Evolutionary conservation across 106 monocot species (phyloP).

Genomic region (Acorus calamus): DNA sequence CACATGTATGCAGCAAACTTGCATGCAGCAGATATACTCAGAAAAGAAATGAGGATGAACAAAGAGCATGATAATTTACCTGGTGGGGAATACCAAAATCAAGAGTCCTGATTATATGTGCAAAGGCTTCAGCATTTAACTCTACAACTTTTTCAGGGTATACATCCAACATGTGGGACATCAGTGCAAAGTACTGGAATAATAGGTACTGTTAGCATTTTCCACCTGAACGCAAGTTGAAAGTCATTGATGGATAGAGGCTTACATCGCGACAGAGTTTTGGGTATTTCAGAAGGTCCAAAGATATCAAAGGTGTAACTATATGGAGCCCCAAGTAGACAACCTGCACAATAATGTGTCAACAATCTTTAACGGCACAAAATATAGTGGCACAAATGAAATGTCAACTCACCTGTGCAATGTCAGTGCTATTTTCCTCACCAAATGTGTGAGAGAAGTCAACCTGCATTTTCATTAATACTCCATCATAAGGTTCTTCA

Average conservation of each 20-base stretch:
- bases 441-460: constrained; percentile 57
- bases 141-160: constrained; percentile 93
- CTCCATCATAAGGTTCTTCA: constrained; percentile 2
- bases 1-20: no score
- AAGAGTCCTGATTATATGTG: constrained; percentile 49
- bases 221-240: no score
- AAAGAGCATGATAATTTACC: constrained; percentile 17
- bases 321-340: constrained; percentile 81
- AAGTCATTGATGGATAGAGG: not conserved
- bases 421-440: constrained; percentile 50
- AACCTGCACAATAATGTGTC: constrained; percentile 46
- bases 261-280: constrained; percentile 83
- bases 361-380: not conserved
- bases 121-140: constrained; percentile 61
- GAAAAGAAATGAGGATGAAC: not conserved
- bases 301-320: constrained; percentile 75
- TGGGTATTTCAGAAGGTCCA: constrained; percentile 86
- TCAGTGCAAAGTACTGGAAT: constrained; percentile 79
- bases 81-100: constrained; percentile 76
- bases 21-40: no score
- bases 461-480: constrained; percentile 44
- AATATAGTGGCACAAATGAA: no score
- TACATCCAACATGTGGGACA: constrained; percentile 89
- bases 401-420: constrained; percentile 49
- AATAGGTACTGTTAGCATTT: no score